Conservation (phyloP, 768 basidiomycete genomes). For the Termitomyces titanicus region DNA sequence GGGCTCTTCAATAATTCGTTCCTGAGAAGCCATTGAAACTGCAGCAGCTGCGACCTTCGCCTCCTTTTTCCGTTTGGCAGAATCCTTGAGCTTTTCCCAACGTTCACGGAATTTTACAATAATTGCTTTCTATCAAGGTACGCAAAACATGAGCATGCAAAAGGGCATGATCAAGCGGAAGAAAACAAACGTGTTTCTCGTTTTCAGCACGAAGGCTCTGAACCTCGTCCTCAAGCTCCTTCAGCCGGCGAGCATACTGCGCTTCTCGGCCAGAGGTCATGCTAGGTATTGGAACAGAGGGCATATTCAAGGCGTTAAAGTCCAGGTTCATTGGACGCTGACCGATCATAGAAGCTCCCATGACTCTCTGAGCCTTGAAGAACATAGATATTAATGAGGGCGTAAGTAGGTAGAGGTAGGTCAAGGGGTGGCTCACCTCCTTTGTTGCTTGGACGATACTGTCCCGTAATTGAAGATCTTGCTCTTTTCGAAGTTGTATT, state of each 20-base stretch:
- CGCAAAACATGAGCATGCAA: conserved; percentile 8
- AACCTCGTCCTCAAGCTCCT: conserved; percentile 81
- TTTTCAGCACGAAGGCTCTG: conserved; percentile 63
- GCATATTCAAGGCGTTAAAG: conserved; percentile 50
- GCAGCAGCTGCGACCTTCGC: conserved; percentile 54
- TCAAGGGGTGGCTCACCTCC: conserved; percentile 37
- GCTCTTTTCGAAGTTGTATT: conserved; percentile 69
- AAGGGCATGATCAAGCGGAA: not conserved
- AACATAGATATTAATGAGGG: not conserved
- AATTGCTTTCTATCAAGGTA: conserved; percentile 64
- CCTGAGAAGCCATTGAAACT: conserved; percentile 44
- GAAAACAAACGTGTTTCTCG: conserved; percentile 68
- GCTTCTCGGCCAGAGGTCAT: conserved; percentile 51
- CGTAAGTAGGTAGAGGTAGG: not conserved
- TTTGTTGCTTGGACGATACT: conserved; percentile 71
- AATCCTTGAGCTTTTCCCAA: conserved; percentile 89
- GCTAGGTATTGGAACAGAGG: conserved; percentile 46
- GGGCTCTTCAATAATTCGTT: conserved; percentile 75
- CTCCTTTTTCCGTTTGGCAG: conserved; percentile 82
- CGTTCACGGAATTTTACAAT: conserved; percentile 80
- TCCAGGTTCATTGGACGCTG: conserved; percentile 49
- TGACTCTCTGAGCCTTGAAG: conserved; percentile 70
- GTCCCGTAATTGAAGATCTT: conserved; percentile 75
- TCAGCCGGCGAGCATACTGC: conserved; percentile 57
- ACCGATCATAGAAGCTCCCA: conserved; percentile 63